Evolutionary conservation across 2,329 filamentous ascomycete genomes (phyloP), one percentile per base, ranked within the genome.

Genomic region (Aspergillus sp.): DNA sequence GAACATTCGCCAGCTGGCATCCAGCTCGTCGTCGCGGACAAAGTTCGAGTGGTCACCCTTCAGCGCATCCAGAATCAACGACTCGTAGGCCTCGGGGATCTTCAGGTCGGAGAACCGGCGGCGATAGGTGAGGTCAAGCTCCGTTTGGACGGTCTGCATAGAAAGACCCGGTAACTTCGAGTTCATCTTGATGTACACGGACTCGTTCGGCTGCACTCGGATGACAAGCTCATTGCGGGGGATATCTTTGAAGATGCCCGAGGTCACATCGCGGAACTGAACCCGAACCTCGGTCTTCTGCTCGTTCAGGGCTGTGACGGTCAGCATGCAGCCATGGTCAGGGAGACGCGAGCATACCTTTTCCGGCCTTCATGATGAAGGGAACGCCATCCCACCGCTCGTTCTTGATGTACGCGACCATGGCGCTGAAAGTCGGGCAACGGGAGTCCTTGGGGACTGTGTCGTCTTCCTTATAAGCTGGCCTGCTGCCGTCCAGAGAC

Each of bases 141-240:
- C 91, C 39, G 91, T 98, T 50, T 95, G 85, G 24, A 96, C 91
- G 8, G 91, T 98, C 73, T 98, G 91, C 88, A 96, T 98, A 71
- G 86, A 96, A 53, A 98, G 72, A 52, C 91, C 91, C 13, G 91
- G 93, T 38, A 98, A 74, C 74, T 98, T 98, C 17, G 89, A 96
- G 80, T 98, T 98, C 91, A 98, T 98, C 79, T 98, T 98, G 66
- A 96, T 93, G 70, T 98, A 98, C 48, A 98, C 88, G 59, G 85
- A 93, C 74, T 98, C 91, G 69, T 98, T 98, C 52, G 91, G 91
- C 71, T 98, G 91, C 45, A 98, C 93, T 48, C 91, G 88, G 71
- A 98, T 95, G 53, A 98, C 91, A 46, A 98, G 82, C 69, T 98
- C 91, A 71, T 98, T 98, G 49, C 93, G 82, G 39, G 91, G 93